Base-by-base conservation (phyloP, 768 basidiomycete genomes). In the Butyriboletus loyo region DNA sequence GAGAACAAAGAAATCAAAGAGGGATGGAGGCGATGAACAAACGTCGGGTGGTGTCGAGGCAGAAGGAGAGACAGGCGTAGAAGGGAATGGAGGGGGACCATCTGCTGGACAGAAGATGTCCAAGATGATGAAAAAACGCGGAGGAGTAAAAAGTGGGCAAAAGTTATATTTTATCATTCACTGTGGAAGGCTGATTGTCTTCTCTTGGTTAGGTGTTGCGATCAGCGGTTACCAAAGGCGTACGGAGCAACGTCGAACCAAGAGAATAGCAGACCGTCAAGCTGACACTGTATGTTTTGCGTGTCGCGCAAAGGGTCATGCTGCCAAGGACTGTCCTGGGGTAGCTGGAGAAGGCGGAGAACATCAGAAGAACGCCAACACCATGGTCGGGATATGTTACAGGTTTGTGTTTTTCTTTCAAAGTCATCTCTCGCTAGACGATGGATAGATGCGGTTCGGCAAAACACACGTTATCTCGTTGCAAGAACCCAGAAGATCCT, bases 281-380 rank as follows among this genome's bases (percentile, higher is more conserved):
- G 72, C 76, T 9, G 68, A 73, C 3, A 92, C 85, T 1, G 84
- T 80, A 7, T 97, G 94, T 66, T 95, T 93, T 68, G 88, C 87
- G 3, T 98, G 94, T 73, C 80, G 94, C 46, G 76, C 84, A 62
- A 82, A 77, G 55, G 94, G 94, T 0, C 94, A 98, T 63, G 75
- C 86, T 2, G 92, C 92, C 4, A 84, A 77, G 65, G 82, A 92
- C 51, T 98, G 94, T 65, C 87, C 89, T 0, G 80, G 73, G 15
- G 67, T 71, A 31, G 47, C 22, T 7, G 45, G 51, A 11, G 43
- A 70, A 28, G 62, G 38, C n/a, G 53, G 54, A 32, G 59, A 70
- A 50, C 61, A 52, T 47, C 55, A 61, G 45, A 57, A 66, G 54
- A 56, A 60, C 51, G 10, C 51, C 57, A 66, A 62, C 46, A 52